These are phyloP conservation scores for Phytophthora pluvialis DNA, from an alignment of 352 stramenopile species.

Conservation along the genomic window DNA sequence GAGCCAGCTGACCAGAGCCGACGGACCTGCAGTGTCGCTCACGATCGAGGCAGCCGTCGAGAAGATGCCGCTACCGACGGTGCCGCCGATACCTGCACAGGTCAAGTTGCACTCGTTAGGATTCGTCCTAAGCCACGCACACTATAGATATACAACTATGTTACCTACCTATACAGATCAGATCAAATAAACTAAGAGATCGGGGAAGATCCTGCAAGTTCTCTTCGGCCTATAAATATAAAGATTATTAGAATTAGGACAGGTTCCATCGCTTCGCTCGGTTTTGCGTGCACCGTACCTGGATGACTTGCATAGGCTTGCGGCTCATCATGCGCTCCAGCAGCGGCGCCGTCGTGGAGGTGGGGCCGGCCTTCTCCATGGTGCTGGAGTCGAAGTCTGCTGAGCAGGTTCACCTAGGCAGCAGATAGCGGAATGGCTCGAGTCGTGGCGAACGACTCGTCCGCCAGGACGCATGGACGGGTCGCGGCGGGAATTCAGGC, in stretches of 20 bases:
- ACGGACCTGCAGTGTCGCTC: slow-evolving; percentile 69
- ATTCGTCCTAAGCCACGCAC: not conserved
- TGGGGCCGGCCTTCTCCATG: slow-evolving; percentile 29
- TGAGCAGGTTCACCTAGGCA: slow-evolving; percentile 12
- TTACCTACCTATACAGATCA: slow-evolving; percentile 71
- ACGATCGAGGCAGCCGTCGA: slow-evolving; percentile 71
- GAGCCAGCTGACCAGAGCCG: slow-evolving; percentile 73
- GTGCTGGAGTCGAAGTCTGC: slow-evolving; percentile 2
- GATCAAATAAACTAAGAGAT: slow-evolving; percentile 71
- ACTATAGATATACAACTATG: not conserved
- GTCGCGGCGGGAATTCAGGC: slow-evolving; percentile 19
- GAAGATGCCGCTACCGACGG: slow-evolving; percentile 62
- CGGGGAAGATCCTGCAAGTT: slow-evolving; percentile 47
- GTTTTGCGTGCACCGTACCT: slow-evolving; percentile 1
- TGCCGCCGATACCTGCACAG: slow-evolving; percentile 78
- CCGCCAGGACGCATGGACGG: slow-evolving; percentile 5
- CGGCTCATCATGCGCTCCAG: slow-evolving; percentile 44
- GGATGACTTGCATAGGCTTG: slow-evolving; percentile 60
- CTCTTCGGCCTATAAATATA: slow-evolving; percentile 39
- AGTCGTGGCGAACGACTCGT: not conserved
- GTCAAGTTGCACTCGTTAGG: not conserved
- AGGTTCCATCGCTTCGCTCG: not conserved
- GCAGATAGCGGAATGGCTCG: slow-evolving; percentile 30
- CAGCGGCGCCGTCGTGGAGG: slow-evolving; percentile 20
- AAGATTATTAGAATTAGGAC: not conserved